Conservation (phyloP, 352 stramenopile species). For the Globisporangium parvum region DNA sequence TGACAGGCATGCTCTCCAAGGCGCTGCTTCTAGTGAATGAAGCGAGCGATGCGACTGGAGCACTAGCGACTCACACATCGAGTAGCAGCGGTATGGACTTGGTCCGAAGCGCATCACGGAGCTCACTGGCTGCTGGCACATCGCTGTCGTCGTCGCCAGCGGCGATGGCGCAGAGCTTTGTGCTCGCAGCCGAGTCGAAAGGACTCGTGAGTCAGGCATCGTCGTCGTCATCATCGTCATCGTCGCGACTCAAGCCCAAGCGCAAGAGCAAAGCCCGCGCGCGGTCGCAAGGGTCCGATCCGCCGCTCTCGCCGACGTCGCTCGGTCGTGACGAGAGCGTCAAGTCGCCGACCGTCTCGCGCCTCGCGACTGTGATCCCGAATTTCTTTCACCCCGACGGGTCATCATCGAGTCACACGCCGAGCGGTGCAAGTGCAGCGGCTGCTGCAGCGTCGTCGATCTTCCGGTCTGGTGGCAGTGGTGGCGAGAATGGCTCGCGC, state of each 20-base stretch:
- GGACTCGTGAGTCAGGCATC: neutral
- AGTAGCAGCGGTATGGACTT: too few relatives aligned
- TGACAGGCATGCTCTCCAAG: slow-evolving; percentile 13
- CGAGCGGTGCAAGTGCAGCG: neutral
- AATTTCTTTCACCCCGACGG: slow-evolving; percentile 45
- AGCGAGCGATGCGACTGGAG: neutral
- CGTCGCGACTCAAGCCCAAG: slow-evolving; percentile 5
- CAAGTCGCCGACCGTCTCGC: slow-evolving; percentile 15
- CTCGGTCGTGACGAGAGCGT: slow-evolving; percentile 1
- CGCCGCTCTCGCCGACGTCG: neutral
- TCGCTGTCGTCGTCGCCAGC: neutral
- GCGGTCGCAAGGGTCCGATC: slow-evolving; percentile 13
- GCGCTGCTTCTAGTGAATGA: slow-evolving; percentile 13
- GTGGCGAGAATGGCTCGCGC: neutral
- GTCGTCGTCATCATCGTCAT: neutral
- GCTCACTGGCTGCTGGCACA: neutral
- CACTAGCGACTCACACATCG: too few relatives aligned
- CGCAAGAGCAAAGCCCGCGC: slow-evolving; percentile 9
- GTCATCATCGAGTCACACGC: neutral
- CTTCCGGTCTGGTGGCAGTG: neutral
- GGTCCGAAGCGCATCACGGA: too few relatives aligned
- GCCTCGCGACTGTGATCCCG: slow-evolving; percentile 16
- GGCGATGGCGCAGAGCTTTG: slow-evolving; percentile 4
- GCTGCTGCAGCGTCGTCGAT: neutral
- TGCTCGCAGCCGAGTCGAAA: neutral